Evolutionary conservation across 202 grass and related monocot species (phyloP).

Genomic region (Tripidium arundinaceum): DNA sequence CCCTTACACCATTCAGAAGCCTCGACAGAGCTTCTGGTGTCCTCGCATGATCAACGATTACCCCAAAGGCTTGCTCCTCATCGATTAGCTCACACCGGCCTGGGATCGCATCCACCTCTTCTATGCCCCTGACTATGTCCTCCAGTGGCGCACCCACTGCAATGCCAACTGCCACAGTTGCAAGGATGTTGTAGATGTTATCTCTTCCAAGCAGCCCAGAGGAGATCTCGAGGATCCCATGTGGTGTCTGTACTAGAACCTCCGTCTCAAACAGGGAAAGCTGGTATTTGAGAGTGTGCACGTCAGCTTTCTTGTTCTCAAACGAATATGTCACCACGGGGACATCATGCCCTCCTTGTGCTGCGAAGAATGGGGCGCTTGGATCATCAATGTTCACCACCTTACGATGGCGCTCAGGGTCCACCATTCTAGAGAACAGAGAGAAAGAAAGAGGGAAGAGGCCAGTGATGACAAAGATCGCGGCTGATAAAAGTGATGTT

Average conservation of each 20-base stretch:
- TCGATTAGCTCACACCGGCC: slow-evolving; percentile 92
- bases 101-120: slow-evolving; percentile 95
- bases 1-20: slow-evolving; percentile 75
- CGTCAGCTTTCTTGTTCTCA: slow-evolving; percentile 91
- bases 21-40: slow-evolving; percentile 72
- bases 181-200: slow-evolving; percentile 90
- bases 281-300: slow-evolving; percentile 81
- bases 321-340: slow-evolving; percentile 89
- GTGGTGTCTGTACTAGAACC: slow-evolving; percentile 84
- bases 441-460: too few species aligned
- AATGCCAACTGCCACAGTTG: slow-evolving; percentile 87
- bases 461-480: too few species aligned
- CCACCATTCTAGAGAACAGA: slow-evolving; percentile 81
- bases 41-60: slow-evolving; percentile 76
- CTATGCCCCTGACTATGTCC: slow-evolving; percentile 89
- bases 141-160: slow-evolving; percentile 79
- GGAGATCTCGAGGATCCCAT: slow-evolving; percentile 91
- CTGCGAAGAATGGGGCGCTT: slow-evolving; percentile 59
- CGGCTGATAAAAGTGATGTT: too few species aligned
- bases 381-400: slow-evolving; percentile 95
- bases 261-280: slow-evolving; percentile 96
- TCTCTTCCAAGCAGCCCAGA: slow-evolving; percentile 85
- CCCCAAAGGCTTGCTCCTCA: slow-evolving; percentile 94
- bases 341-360: slow-evolving; percentile 68
- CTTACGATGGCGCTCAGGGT: slow-evolving; percentile 78